Percentiles rank a stretch among this genome's conserved stretches.
Conservation (phyloP, 345 rosid genomes). For the Salix caprea region DNA sequence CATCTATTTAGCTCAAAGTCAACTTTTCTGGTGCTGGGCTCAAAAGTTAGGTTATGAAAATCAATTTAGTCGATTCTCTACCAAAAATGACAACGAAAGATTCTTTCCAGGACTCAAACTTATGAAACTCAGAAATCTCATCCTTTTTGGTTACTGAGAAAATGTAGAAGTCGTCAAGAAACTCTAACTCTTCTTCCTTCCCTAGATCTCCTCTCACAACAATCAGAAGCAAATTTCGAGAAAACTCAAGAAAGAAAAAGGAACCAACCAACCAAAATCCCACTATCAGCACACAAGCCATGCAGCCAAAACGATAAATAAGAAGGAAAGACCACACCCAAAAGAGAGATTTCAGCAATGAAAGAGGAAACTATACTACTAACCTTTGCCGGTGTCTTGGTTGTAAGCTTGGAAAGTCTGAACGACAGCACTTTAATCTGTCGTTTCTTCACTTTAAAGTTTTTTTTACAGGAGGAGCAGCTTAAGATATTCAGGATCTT, state of each 20-base stretch:
- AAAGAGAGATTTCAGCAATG: background rate
- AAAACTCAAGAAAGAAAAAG: background rate
- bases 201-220: background rate
- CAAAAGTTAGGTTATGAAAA: background rate
- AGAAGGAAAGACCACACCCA: background rate
- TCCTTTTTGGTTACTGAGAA: constrained; percentile 6
- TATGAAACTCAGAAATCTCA: background rate
- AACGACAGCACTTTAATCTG: background rate
- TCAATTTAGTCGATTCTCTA: background rate
- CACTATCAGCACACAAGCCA: background rate
- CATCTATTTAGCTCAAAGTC: background rate
- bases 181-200: background rate
- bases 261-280: background rate
- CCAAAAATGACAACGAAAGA: background rate
- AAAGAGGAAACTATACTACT: background rate
- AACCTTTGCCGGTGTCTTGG: background rate
- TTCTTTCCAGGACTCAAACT: background rate
- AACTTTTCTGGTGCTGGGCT: background rate
- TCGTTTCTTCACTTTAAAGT: background rate
- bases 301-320: background rate
- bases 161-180: background rate
- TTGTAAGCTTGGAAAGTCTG: background rate
- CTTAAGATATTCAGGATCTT: background rate
- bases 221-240: background rate
- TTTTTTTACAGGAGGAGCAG: background rate